Evolutionary conservation across 345 rosid genomes (phyloP).

Genomic region (Zanthoxylum bungeanum): DNA sequence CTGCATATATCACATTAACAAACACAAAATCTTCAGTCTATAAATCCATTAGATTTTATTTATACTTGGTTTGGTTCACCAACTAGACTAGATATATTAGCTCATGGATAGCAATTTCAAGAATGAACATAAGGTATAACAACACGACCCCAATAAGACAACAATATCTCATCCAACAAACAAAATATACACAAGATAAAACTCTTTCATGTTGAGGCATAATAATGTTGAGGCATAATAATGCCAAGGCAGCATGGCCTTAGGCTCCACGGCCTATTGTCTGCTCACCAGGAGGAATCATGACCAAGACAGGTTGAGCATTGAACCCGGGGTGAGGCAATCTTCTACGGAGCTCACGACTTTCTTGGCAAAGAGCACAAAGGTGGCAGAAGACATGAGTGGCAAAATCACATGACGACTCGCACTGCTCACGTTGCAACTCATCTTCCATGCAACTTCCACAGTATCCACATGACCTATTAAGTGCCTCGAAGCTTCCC

Average conservation of each 20-base stretch:
- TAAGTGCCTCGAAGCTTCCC: conserved; percentile 82
- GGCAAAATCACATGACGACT: conserved; percentile 67
- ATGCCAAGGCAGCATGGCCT: conserved; percentile 11
- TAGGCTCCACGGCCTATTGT: conserved; percentile 64
- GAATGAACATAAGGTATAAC: background rate
- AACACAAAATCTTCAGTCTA: background rate
- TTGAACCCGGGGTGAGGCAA: conserved; percentile 83
- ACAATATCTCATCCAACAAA: conserved; percentile 2
- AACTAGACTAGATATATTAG: background rate
- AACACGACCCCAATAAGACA: too few species aligned
- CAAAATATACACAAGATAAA: background rate
- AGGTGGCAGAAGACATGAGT: conserved; percentile 78
- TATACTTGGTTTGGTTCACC: background rate
- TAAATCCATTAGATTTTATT: background rate
- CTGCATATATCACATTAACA: background rate
- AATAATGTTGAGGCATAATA: too few species aligned
- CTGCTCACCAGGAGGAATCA: conserved; percentile 75
- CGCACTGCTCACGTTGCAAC: conserved; percentile 67
- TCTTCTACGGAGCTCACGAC: conserved; percentile 86
- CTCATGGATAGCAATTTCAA: background rate
- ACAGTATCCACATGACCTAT: conserved; percentile 83
- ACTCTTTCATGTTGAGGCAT: background rate
- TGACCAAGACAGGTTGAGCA: conserved; percentile 61
- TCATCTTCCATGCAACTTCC: conserved; percentile 73
- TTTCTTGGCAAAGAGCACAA: conserved; percentile 97